phyloP scores from a whole-genome alignment of 306 rosid genomes.

The Psophocarpus tetragonolobus region DNA sequence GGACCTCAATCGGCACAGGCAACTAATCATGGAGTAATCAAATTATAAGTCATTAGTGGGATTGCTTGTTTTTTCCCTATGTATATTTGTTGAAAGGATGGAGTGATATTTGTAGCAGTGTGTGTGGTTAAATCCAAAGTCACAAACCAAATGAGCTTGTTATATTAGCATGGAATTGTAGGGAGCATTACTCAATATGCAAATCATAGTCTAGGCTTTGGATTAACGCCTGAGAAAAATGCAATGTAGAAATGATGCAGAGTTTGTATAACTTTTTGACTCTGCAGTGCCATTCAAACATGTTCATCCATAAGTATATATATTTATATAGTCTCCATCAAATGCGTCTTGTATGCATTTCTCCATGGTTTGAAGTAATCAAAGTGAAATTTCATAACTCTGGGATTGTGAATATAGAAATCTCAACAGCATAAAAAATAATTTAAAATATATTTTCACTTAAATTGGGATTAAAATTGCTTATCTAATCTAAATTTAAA shows the following conservation, averaged over 20 bases:
- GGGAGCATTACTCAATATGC: slow-evolving; percentile 1
- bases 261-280: slow-evolving; percentile 3
- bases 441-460: too few species aligned
- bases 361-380: background rate
- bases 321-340: background rate
- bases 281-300: slow-evolving; percentile 2
- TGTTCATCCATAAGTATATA: background rate
- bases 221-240: background rate
- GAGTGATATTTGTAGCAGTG: slow-evolving; percentile 23
- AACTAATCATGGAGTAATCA: slow-evolving; percentile 72
- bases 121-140: slow-evolving; percentile 22
- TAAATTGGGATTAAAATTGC: too few species aligned
- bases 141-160: slow-evolving; percentile 37
- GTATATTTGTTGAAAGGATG: slow-evolving; percentile 30
- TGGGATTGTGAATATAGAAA: background rate
- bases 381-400: background rate
- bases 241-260: slow-evolving; percentile 25
- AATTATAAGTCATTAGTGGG: background rate
- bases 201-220: background rate
- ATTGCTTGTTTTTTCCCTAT: background rate
- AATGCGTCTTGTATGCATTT: background rate
- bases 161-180: slow-evolving; percentile 32
- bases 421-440: background rate
- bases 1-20: slow-evolving; percentile 83
- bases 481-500: too few species aligned